A percentile compares a stretch with the other conserved stretches of the same genome.
These are phyloP conservation scores for Thraustotheca clavata DNA, from an alignment of 352 stramenopile species.

Conservation along the genomic window DNA sequence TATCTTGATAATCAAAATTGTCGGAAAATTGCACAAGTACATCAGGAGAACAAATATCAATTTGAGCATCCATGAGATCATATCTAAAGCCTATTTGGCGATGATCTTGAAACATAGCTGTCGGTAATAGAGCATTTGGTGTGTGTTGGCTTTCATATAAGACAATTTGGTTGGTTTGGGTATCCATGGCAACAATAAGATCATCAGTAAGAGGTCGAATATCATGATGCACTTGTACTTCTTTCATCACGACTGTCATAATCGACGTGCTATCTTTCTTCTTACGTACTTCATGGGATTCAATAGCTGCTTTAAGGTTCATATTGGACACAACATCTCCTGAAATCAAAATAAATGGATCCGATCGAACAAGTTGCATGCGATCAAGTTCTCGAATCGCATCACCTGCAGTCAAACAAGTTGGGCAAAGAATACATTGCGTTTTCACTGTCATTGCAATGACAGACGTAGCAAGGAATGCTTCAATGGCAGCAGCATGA, in stretches of 20 bases:
- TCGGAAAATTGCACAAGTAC: constrained; percentile 96
- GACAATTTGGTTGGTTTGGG: constrained; percentile 68
- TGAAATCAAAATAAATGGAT: constrained; percentile 96
- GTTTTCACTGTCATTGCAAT: constrained; percentile 51
- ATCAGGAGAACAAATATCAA: constrained; percentile 97
- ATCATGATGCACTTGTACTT: constrained; percentile 51
- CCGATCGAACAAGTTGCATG: constrained; percentile 89
- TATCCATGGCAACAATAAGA: constrained; percentile 73
- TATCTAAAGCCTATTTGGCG: constrained; percentile 82
- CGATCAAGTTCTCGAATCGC: constrained; percentile 95
- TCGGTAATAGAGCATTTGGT: constrained; percentile 43
- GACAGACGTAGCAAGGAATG: constrained; percentile 59
- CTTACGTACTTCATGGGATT: constrained; percentile 68
- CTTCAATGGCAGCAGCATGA: constrained; percentile 82
- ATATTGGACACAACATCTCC: constrained; percentile 97
- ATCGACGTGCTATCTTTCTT: constrained; percentile 90
- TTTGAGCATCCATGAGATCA: constrained; percentile 95
- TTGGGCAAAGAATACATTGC: constrained; percentile 65
- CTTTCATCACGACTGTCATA: constrained; percentile 94
- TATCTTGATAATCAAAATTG: constrained; percentile 98
- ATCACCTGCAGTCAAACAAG: constrained; percentile 87
- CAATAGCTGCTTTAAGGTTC: constrained; percentile 68
- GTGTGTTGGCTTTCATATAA: constrained; percentile 63
- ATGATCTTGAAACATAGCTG: constrained; percentile 76
- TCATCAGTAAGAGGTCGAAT: constrained; percentile 73